A percentile compares a stretch with the other conserved stretches of the same genome.
Evolutionary conservation across 768 basidiomycete species (phyloP).

Genomic region (Scleroderma bovista): DNA sequence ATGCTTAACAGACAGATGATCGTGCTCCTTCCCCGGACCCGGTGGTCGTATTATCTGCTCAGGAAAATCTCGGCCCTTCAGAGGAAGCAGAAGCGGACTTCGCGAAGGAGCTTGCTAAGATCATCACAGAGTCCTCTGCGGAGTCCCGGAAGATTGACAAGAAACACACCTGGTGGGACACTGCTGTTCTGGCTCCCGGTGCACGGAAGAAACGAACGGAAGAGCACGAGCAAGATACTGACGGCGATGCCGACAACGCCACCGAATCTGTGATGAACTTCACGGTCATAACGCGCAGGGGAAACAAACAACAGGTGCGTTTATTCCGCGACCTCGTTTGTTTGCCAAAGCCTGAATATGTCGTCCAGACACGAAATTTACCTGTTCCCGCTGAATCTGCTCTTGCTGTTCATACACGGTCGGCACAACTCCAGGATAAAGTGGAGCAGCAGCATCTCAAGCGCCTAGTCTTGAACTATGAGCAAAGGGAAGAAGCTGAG

Average conservation of each 20-base stretch:
- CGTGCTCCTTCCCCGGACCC: constrained; percentile 81
- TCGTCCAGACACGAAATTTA: constrained; percentile 69
- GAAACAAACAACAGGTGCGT: constrained; percentile 85
- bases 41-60: constrained; percentile 62
- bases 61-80: constrained; percentile 75
- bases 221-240: constrained; percentile 50
- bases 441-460: constrained; percentile 97
- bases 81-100: constrained; percentile 93
- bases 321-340: neutral
- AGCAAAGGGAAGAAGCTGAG: constrained; percentile 83
- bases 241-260: constrained; percentile 30
- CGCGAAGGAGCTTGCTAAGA: constrained; percentile 90
- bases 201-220: constrained; percentile 61
- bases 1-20: constrained; percentile 40
- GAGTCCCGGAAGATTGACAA: constrained; percentile 86
- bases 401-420: constrained; percentile 84
- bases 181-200: constrained; percentile 66
- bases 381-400: constrained; percentile 85
- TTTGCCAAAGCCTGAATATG: constrained; percentile 9
- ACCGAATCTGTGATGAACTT: constrained; percentile 71
- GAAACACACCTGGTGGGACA: constrained; percentile 88
- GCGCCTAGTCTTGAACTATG: constrained; percentile 87
- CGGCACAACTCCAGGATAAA: constrained; percentile 89
- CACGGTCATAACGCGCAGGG: constrained; percentile 86
- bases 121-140: constrained; percentile 81